Percentiles rank a stretch among this genome's conserved stretches.
phyloP scores from a whole-genome alignment of 805 yeast species.

The Maudiozyma saulgeensis region DNA sequence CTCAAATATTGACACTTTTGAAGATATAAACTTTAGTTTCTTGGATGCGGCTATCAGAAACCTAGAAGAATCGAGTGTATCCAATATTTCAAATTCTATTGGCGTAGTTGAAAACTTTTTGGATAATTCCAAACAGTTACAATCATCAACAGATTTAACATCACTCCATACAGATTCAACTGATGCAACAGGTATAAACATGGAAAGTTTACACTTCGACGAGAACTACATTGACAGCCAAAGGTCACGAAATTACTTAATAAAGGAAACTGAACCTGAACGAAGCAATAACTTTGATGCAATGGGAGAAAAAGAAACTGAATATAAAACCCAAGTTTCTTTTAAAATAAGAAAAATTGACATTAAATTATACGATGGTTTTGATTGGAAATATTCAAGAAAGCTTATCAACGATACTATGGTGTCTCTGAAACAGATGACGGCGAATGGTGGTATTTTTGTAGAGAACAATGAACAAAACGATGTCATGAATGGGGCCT shows the following conservation, averaged over 20 bases:
- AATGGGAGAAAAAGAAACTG: neutral
- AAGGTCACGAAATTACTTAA: neutral
- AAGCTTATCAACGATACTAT: slow-evolving; percentile 56
- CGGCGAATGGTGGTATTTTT: neutral
- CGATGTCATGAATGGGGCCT: no score
- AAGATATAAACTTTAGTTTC: slow-evolving; percentile 29
- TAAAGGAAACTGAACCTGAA: neutral
- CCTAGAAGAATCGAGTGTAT: no score
- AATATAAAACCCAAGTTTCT: neutral
- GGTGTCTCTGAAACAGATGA: slow-evolving; percentile 33
- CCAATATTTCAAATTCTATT: slow-evolving; percentile 3
- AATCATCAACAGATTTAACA: neutral
- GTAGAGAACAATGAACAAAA: no score
- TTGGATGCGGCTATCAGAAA: slow-evolving; percentile 7
- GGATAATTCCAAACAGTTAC: slow-evolving; percentile 2
- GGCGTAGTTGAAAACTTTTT: slow-evolving; percentile 13
- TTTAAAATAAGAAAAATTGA: slow-evolving; percentile 22
- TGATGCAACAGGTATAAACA: neutral
- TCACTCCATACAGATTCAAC: neutral
- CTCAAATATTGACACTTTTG: slow-evolving; percentile 32
- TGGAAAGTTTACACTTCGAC: neutral
- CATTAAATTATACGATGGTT: slow-evolving; percentile 72
- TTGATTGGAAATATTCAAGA: slow-evolving; percentile 80
- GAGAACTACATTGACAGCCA: slow-evolving; percentile 1
- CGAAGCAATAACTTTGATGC: neutral